These are phyloP conservation scores for Colletotrichum sansevieriae DNA, from an alignment of 2,329 filamentous ascomycete genomes.

Conservation along the genomic window DNA sequence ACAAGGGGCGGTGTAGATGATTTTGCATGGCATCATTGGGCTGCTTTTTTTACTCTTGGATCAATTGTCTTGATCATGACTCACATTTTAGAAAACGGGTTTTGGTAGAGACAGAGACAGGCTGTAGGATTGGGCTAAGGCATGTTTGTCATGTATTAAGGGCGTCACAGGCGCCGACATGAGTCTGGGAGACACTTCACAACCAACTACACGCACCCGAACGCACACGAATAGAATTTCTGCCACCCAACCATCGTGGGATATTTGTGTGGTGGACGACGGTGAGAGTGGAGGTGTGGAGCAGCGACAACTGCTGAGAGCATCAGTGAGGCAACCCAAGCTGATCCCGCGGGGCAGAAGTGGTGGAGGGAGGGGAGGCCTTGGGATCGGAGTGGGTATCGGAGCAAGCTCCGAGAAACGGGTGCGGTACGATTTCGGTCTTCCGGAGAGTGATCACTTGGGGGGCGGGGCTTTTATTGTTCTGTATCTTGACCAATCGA, in stretches of 20 bases:
- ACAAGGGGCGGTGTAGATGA: constrained; percentile 28
- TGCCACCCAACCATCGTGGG: constrained; percentile 18
- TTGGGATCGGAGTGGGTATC: constrained; percentile 5
- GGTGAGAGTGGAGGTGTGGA: not conserved
- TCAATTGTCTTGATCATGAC: constrained; percentile 25
- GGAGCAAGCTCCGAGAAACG: constrained; percentile 38
- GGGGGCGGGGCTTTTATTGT: no score
- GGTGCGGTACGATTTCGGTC: constrained; percentile 22
- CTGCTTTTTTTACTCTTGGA: not conserved
- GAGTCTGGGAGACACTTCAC: not conserved
- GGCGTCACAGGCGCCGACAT: constrained; percentile 5
- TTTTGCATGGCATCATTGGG: constrained; percentile 31
- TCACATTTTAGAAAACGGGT: constrained; percentile 23
- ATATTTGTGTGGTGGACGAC: constrained; percentile 16
- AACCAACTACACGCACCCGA: no score
- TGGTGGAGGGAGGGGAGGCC: not conserved
- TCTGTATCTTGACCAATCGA: no score
- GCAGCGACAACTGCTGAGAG: not conserved
- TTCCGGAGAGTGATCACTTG: no score
- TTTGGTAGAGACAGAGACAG: not conserved
- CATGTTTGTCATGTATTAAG: not conserved
- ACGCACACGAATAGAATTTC: not conserved
- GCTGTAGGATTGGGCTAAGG: not conserved
- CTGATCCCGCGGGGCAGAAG: constrained; percentile 14
- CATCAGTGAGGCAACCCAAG: constrained; percentile 16